Evolutionary conservation across 192 early-diverging fungal genomes (phyloP).

Genomic region (Coemansia sp.): DNA sequence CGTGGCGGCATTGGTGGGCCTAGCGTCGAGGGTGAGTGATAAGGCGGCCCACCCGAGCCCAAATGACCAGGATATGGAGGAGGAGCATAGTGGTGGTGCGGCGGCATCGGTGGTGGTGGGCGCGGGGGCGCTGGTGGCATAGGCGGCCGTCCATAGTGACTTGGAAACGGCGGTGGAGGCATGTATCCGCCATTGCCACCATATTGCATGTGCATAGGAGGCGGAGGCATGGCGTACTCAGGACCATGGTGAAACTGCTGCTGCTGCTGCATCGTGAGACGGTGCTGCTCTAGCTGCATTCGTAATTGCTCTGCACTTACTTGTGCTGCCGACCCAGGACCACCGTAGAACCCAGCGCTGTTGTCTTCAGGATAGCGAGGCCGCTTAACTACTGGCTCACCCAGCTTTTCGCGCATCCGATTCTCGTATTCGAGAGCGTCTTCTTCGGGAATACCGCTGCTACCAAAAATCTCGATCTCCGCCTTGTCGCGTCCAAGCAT

Average conservation of each 20-base stretch:
- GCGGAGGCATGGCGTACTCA: slow-evolving; percentile 11
- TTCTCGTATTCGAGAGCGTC: slow-evolving; percentile 73
- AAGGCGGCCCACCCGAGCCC: background rate
- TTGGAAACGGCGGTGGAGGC: slow-evolving; percentile 19
- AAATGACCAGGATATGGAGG: background rate
- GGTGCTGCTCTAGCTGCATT: slow-evolving; percentile 57
- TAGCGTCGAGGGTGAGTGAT: background rate
- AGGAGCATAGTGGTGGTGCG: slow-evolving; percentile 16
- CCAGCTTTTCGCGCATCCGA: slow-evolving; percentile 52
- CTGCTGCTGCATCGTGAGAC: slow-evolving; percentile 50
- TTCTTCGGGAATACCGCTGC: slow-evolving; percentile 84
- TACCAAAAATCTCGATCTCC: slow-evolving; percentile 96
- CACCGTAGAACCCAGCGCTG: slow-evolving; percentile 49
- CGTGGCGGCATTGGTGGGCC: slow-evolving; percentile 3
- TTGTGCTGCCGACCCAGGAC: slow-evolving; percentile 23
- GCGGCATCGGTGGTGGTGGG: slow-evolving; percentile 17
- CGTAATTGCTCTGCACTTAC: slow-evolving; percentile 50
- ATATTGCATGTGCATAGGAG: slow-evolving; percentile 14
- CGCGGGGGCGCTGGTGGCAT: slow-evolving; percentile 17
- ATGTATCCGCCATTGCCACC: slow-evolving; percentile 19
- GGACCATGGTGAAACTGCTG: slow-evolving; percentile 31
- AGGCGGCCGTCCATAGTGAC: slow-evolving; percentile 24
- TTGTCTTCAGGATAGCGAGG: slow-evolving; percentile 42
- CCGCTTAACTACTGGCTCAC: slow-evolving; percentile 53
- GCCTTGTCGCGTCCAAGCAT: slow-evolving; percentile 78